Conservation (phyloP, 2,329 filamentous ascomycete species). For the Penicillium capsulatum region DNA sequence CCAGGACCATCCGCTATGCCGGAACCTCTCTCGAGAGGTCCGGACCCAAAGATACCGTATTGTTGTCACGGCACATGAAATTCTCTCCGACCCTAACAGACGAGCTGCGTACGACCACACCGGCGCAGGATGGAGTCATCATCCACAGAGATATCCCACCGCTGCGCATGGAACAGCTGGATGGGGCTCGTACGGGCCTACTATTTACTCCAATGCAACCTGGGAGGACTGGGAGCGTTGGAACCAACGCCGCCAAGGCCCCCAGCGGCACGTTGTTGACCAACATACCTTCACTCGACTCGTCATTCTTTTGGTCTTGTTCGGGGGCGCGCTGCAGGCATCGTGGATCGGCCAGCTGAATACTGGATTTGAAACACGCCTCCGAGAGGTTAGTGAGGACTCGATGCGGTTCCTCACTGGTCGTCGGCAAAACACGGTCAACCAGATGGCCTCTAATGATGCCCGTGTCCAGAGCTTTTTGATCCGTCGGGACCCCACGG, state of each 20-base stretch:
- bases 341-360: slow-evolving; percentile 63
- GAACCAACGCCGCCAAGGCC: slow-evolving; percentile 54
- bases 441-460: slow-evolving; percentile 47
- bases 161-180: slow-evolving; percentile 66
- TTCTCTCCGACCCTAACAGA: slow-evolving; percentile 76
- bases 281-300: slow-evolving; percentile 73
- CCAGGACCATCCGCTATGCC: slow-evolving; percentile 25
- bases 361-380: slow-evolving; percentile 60
- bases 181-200: slow-evolving; percentile 57
- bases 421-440: slow-evolving; percentile 50
- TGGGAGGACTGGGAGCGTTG: slow-evolving; percentile 98
- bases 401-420: slow-evolving; percentile 55
- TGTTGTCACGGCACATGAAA: slow-evolving; percentile 78
- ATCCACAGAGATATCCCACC: slow-evolving; percentile 36
- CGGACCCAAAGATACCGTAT: slow-evolving; percentile 87
- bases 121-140: slow-evolving; percentile 72
- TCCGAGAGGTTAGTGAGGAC: slow-evolving; percentile 62
- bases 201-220: slow-evolving; percentile 70
- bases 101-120: slow-evolving; percentile 76
- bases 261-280: slow-evolving; percentile 57
- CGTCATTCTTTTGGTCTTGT: slow-evolving; percentile 63
- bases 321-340: slow-evolving; percentile 69
- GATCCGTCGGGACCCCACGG: slow-evolving; percentile 61
- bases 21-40: slow-evolving; percentile 50
- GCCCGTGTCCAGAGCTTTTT: slow-evolving; percentile 75